Evolutionary conservation across 176 grass and related monocot genomes (phyloP).

Genomic region (Ensete glaucum): DNA sequence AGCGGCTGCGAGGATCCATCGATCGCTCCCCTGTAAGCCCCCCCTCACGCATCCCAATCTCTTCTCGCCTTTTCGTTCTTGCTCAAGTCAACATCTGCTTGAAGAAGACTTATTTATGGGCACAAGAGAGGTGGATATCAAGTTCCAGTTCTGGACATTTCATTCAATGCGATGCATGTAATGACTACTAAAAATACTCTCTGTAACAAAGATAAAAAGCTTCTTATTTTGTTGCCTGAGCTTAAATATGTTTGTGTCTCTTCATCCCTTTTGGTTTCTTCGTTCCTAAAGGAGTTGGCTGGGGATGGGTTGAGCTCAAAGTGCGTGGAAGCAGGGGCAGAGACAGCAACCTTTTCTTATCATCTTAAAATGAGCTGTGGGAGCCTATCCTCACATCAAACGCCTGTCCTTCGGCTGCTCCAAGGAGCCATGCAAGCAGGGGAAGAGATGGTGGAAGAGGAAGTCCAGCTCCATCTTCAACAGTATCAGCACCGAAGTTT

Average conservation of each 20-base stretch:
- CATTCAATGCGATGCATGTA: background rate
- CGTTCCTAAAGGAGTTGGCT: background rate
- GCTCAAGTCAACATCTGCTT: background rate
- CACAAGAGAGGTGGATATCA: background rate
- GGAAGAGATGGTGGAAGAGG: background rate
- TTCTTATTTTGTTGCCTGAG: too few relatives aligned
- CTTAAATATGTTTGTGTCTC: too few relatives aligned
- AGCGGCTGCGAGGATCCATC: constrained; percentile 9
- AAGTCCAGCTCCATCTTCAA: background rate
- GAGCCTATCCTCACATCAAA: background rate
- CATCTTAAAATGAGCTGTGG: background rate
- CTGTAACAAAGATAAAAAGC: background rate
- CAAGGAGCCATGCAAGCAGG: constrained; percentile 12
- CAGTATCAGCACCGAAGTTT: background rate
- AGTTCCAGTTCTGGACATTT: background rate
- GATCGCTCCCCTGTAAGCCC: background rate
- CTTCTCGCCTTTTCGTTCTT: background rate
- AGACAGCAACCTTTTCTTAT: background rate
- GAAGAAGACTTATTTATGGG: background rate
- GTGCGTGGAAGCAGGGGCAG: background rate
- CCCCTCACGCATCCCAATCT: background rate
- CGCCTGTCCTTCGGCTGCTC: constrained; percentile 7
- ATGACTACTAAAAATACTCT: background rate
- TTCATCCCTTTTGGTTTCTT: background rate
- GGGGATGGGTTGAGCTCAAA: background rate